Evolutionary conservation across 192 early-diverging fungal species (phyloP).

Genomic region (Podila minutissima): DNA sequence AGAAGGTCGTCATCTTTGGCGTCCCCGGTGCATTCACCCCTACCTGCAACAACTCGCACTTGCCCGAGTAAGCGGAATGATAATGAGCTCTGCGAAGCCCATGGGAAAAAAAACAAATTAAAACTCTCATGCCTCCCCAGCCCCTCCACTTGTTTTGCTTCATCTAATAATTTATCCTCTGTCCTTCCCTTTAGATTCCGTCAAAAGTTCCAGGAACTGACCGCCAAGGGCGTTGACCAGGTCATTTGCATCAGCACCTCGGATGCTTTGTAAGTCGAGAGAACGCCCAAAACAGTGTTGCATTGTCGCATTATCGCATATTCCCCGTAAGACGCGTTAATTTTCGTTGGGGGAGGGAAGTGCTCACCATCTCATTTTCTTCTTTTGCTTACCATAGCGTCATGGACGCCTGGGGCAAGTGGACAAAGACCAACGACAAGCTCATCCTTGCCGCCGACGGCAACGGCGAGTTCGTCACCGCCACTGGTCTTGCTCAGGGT

Average conservation of each 20-base stretch:
- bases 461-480: constrained; percentile 70
- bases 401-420: constrained; percentile 67
- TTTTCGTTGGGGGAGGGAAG: constrained; percentile 55
- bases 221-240: constrained; percentile 74
- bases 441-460: constrained; percentile 82
- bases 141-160: not conserved
- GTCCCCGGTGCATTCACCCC: constrained; percentile 76
- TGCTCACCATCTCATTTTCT: constrained; percentile 15
- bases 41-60: constrained; percentile 62
- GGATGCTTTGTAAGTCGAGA: constrained; percentile 55
- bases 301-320: no score
- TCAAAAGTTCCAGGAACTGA: constrained; percentile 62
- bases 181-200: constrained; percentile 54
- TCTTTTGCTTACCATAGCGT: constrained; percentile 22
- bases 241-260: constrained; percentile 73
- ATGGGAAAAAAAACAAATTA: constrained; percentile 2
- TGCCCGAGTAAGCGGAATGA: constrained; percentile 56
- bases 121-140: not conserved
- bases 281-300: no score
- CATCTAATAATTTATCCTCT: not conserved
- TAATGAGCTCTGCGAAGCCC: not conserved
- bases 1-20: constrained; percentile 73
- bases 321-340: not conserved
- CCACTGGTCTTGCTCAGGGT: constrained; percentile 71
- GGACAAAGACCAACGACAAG: constrained; percentile 57